Base-by-base conservation (phyloP, 1,284 basidiomycete genomes). In the Ganoderma lingzhi region DNA sequence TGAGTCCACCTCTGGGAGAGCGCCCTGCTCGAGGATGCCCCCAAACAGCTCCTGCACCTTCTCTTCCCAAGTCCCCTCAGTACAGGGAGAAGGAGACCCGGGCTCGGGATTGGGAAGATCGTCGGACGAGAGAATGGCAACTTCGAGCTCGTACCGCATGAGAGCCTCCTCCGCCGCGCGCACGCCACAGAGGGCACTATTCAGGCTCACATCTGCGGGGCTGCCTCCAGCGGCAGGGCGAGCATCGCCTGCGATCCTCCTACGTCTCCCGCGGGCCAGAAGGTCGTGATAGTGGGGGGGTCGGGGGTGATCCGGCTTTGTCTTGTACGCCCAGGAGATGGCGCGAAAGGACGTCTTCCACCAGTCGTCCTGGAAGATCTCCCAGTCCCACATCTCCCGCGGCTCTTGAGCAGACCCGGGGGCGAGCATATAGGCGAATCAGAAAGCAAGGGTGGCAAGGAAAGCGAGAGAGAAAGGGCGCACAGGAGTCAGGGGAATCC, bases 201-300 rank as follows among this genome's bases (percentile, higher is more conserved):
- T 77, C 59, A 79, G 70, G 70, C 75, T 76, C 51, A 79, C 56
- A 44, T 77, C 76, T 48, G 66, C 71, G 53, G 69, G 65, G 19
- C 55, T 41, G 6, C 19, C 76, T 45, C 66, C 68, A 48, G 68
- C 66, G 28, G 60, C 42, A 1, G 9, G 48, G n/a, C 6, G 62
- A 14, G 44, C 37, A 32, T 67, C 70, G 32, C 63, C 60, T 48
- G 45, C 44, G 23, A 60, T 62, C 63, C 62, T 67, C 68, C 72
- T 72, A 63, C 68, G 66, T 59, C 66, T 64, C 39, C 72, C 70
- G 56, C 75, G 73, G 6, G 68, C 73, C 8, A 76, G 67, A 28
- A 69, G 71, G 61, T 77, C 74, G 61, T 76, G 76, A 67, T 78
- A 78, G 51, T 75, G 74, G 28, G 76, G 76, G 28, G 78, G 78